Percentiles rank a stretch among this genome's conserved stretches.
phyloP scores from a whole-genome alignment of 2,329 filamentous ascomycete species.

The Ascomycota sp. region DNA sequence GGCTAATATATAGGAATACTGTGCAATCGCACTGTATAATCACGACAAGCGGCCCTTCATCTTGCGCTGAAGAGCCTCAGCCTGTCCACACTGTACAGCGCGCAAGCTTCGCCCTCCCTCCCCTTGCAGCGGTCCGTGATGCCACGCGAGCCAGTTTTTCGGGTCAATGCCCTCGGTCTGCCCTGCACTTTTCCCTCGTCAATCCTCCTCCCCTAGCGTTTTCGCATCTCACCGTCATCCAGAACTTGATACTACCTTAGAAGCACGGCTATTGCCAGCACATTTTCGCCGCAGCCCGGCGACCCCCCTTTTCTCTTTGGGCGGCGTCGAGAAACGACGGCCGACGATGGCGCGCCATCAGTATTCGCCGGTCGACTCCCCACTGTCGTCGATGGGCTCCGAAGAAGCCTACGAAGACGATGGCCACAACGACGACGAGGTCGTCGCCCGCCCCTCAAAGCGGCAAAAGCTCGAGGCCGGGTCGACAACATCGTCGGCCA shows the following conservation, averaged over 20 bases:
- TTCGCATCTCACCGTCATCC: no score
- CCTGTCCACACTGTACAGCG: neutral
- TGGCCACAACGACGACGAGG: constrained; percentile 19
- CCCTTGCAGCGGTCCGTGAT: constrained; percentile 1
- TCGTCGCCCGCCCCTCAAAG: constrained; percentile 22
- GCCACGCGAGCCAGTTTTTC: constrained; percentile 1
- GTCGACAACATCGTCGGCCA: constrained; percentile 24
- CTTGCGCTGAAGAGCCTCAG: no score
- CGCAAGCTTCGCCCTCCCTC: constrained; percentile 1
- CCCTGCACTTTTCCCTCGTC: no score
- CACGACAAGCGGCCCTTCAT: no score
- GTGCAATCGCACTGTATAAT: neutral
- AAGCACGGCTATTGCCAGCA: no score
- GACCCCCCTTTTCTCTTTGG: neutral
- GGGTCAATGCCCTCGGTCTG: neutral
- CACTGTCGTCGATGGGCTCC: constrained; percentile 25
- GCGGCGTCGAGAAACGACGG: neutral
- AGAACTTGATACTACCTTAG: no score
- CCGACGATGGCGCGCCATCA: constrained; percentile 2
- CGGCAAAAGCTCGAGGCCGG: constrained; percentile 23
- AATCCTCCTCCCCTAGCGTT: no score
- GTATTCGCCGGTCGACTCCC: constrained; percentile 22
- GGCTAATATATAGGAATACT: no score
- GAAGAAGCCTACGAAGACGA: constrained; percentile 27
- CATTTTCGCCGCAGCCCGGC: neutral